Conservation (phyloP, 768 basidiomycete genomes). For the Mycena vulgaris region DNA sequence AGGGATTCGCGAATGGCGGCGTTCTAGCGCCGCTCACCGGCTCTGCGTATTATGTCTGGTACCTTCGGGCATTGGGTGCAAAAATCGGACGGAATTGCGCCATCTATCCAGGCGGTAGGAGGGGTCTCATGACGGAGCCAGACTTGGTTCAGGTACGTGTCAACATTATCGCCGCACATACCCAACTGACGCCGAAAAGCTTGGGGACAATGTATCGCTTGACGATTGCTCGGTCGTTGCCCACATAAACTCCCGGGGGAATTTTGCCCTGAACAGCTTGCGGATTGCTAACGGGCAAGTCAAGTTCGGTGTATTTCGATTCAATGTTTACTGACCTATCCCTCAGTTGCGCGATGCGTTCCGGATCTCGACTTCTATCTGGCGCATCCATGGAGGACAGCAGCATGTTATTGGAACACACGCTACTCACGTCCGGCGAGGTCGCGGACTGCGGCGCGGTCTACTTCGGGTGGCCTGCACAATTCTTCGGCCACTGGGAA, state of each 20-base stretch:
- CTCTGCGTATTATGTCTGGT: conserved; percentile 61
- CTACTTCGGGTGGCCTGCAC: conserved; percentile 64
- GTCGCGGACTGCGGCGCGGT: conserved; percentile 56
- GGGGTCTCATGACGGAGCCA: conserved; percentile 64
- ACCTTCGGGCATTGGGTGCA: conserved; percentile 58
- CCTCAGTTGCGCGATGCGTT: conserved; percentile 57
- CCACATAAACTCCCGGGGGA: conserved; percentile 63
- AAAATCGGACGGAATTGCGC: conserved; percentile 59
- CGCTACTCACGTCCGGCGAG: conserved; percentile 62
- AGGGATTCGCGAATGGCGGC: conserved; percentile 59
- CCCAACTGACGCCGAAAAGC: too few species aligned
- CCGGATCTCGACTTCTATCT: conserved; percentile 62
- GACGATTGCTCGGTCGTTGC: conserved; percentile 65
- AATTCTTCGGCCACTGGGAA: conserved; percentile 23
- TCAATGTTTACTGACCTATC: not conserved
- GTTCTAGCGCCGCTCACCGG: conserved; percentile 58
- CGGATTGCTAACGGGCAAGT: conserved; percentile 56
- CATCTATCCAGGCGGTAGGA: conserved; percentile 58
- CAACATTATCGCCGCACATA: not conserved
- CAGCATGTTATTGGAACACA: conserved; percentile 64
- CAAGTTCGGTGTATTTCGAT: too few species aligned
- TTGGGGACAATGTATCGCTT: conserved; percentile 60
- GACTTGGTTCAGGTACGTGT: conserved; percentile 58
- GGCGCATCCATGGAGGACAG: conserved; percentile 66
- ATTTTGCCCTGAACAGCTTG: conserved; percentile 59